Base-by-base conservation (phyloP, 2,329 filamentous ascomycete genomes). In the Boeremia lycopersici region DNA sequence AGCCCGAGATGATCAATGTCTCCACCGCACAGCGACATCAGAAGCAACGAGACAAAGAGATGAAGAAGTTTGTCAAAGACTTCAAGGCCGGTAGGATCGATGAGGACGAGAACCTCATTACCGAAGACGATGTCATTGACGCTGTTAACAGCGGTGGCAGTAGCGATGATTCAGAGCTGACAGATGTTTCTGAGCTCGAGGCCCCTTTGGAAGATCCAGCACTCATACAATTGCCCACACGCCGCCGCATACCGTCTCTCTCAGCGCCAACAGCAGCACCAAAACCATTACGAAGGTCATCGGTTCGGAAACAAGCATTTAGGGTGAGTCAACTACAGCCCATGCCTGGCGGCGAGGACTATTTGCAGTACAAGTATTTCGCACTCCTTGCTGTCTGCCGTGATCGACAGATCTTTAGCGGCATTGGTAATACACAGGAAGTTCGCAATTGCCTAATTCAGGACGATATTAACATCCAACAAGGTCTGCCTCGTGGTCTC, bases 31-130 rank as follows among this genome's bases (percentile, higher is more conserved):
- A 62, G 3, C 51, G 62, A 28, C 53, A 51, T 25, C 63, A 62
- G 7, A 29, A 47, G 23, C 50, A 42, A 48, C 45, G 46, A 26
- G 57, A 62, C 43, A 59, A 53, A 33, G 48, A 55, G 15, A 54
- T 46, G 38, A 40, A 56, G 35, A 57, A 62, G 29, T 59, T 61
- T 13, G 29, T 67, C 11, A 45, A 40, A 15, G 60, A 63, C 9
- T 70, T 33, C 17, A 9, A 48, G 12, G 59, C 53, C 3, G 64
- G 65, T 6, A 48, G 41, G n/a, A 63, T 68, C 17, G 64, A 69
- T 25, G 61, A 60, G 17, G 19, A 60, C 2, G 65, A 62, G 3
- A 59, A 61, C 6, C 17, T n/a, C 6, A 31, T 42, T 26, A 4
- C 19, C 19, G 19, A 28, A 11, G 8, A 44, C 2, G 15, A 12